These are phyloP conservation scores for Beauveria medogensis DNA, from an alignment of 2,329 filamentous ascomycete genomes.

Conservation along the genomic window DNA sequence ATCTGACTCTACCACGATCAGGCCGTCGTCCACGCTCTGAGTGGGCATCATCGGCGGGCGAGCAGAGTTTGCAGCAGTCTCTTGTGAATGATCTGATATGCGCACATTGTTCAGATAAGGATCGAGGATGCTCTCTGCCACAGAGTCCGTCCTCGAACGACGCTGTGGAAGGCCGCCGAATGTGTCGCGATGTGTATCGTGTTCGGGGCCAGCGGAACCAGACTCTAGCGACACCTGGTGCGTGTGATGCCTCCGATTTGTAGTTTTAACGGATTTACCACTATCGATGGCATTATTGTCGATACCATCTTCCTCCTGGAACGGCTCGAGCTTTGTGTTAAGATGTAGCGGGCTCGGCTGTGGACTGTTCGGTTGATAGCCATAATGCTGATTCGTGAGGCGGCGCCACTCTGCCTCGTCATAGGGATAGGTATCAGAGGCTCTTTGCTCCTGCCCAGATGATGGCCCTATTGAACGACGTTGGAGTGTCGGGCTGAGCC, in stretches of 20 bases:
- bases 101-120: slow-evolving; percentile 1
- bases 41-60: slow-evolving; percentile 1
- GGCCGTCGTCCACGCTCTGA: slow-evolving; percentile 13
- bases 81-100: slow-evolving; percentile 1
- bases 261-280: neutral
- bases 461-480: slow-evolving; percentile 1
- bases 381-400: slow-evolving; percentile 2
- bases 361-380: neutral
- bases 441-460: neutral
- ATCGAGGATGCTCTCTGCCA: slow-evolving; percentile 8
- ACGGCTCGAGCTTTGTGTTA: neutral
- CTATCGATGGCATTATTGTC: neutral
- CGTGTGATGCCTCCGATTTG: neutral
- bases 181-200: neutral
- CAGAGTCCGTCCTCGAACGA: neutral
- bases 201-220: neutral
- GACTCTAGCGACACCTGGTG: slow-evolving; percentile 10
- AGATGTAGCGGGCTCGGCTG: neutral
- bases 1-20: slow-evolving; percentile 18
- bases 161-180: slow-evolving; percentile 1
- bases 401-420: slow-evolving; percentile 9
- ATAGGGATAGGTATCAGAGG: neutral
- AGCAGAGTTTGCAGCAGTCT: neutral
- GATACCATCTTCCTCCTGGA: neutral
- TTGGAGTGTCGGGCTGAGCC: neutral